Evolutionary conservation across 2,329 filamentous ascomycete genomes (phyloP), one percentile per base, ranked within the genome.

Genomic region (Exophiala sp.): DNA sequence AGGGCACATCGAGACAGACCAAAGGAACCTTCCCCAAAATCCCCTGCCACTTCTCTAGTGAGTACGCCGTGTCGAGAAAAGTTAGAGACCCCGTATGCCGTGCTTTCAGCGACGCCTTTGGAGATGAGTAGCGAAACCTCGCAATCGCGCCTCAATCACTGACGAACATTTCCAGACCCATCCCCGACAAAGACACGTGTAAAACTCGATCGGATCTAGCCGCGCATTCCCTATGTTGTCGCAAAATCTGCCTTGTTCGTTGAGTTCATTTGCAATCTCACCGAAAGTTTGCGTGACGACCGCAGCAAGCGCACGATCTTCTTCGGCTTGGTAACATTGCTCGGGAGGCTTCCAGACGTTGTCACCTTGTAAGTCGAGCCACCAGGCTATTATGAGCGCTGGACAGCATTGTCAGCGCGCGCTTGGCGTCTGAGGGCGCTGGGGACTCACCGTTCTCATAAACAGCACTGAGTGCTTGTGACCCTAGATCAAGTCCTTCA

Each of bases 381-480:
- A 45, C 42, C 42, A 45, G n/a, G 42, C 42, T 11, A 45, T 16
- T 29, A 45, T 24, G 2, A 45, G 21, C 10, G 42, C 42, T 45
- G 11, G 20, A 14, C n/a, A 18, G 11, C 7, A 3, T 45, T 29
- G 16, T 38, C 9, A 38, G 35, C 16, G n/a, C n/a, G n/a, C n/a
- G n/a, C 3, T 38, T 38, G 9, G 12, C 9, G 9, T 3, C 35
- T 10, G 3, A 38, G 9, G 9, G 9, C 9, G 35, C 12, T 38
- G 3, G 9, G 3, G 12, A 49, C 51, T 21, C 45, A 54, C 51
- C 52, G 20, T 44, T 52, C 42, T 56, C 54, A 34, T 56, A 56
- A 5, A 35, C 48, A 32, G 54, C 33, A 10, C 29, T 29, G 1
- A 52, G 38, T 2, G 41, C 49, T 11, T 56, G 54, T 14, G 39